Conservation (phyloP, 2,329 filamentous ascomycete genomes). For the Stagonosporopsis chrysanthemi region DNA sequence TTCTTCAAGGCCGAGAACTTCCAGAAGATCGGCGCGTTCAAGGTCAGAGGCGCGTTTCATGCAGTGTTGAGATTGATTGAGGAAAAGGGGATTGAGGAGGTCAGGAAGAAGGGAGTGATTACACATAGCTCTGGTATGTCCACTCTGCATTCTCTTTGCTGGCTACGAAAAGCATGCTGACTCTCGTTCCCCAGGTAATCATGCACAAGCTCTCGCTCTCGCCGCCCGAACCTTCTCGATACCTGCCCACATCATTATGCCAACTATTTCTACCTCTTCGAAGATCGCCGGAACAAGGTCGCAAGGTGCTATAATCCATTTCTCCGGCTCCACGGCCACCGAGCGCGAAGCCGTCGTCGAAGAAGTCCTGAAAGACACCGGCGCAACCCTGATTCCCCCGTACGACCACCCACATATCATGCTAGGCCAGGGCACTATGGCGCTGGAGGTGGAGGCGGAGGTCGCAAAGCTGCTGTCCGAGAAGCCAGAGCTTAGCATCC, state of each 20-base stretch:
- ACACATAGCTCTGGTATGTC: conserved; percentile 84
- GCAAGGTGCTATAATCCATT: conserved; percentile 80
- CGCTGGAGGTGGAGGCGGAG: conserved; percentile 81
- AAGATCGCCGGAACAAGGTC: conserved; percentile 84
- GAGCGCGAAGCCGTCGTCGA: conserved; percentile 82
- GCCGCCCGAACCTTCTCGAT: conserved; percentile 77
- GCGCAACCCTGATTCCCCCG: conserved; percentile 82
- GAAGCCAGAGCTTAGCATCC: conserved; percentile 22
- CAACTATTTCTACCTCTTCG: conserved; percentile 78
- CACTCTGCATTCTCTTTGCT: background rate
- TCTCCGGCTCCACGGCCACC: conserved; percentile 78
- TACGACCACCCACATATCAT: conserved; percentile 95
- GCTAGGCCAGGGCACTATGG: conserved; percentile 90
- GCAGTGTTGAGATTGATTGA: conserved; percentile 75
- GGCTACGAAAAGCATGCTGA: background rate
- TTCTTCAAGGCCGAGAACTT: conserved; percentile 98
- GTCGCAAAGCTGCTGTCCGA: conserved; percentile 61
- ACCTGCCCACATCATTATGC: conserved; percentile 91
- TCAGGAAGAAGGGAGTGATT: conserved; percentile 73
- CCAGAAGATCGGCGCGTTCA: conserved; percentile 91
- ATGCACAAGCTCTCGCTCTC: conserved; percentile 89
- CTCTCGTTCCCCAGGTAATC: conserved; percentile 71
- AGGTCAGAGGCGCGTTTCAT: conserved; percentile 89
- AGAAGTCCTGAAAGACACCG: conserved; percentile 73
- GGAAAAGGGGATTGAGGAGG: conserved; percentile 53